phyloP scores from a whole-genome alignment of 2,329 filamentous ascomycete species.

The Alternaria sp. region DNA sequence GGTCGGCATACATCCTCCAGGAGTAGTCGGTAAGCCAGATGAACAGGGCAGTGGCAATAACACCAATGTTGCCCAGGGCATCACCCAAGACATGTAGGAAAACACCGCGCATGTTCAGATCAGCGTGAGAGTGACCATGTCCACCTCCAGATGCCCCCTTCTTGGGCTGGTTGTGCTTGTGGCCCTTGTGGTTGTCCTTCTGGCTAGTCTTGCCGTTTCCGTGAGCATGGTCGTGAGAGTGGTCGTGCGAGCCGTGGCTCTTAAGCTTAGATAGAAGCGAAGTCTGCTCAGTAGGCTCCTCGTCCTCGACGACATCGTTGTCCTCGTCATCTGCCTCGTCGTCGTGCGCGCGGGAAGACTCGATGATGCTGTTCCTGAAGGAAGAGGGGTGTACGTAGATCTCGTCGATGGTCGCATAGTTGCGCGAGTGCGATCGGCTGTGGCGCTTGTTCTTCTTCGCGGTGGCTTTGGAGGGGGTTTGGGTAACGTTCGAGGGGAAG shows the following conservation, averaged over 20 bases:
- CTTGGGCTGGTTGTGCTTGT: constrained; percentile 82
- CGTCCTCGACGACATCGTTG: constrained; percentile 53
- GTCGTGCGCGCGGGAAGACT: constrained; percentile 70
- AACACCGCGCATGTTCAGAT: constrained; percentile 91
- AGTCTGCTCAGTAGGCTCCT: constrained; percentile 49
- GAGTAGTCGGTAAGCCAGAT: constrained; percentile 90
- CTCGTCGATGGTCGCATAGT: constrained; percentile 65
- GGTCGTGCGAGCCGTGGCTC: constrained; percentile 28
- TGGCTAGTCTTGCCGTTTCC: constrained; percentile 27
- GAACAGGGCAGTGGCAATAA: constrained; percentile 80
- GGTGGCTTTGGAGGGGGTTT: constrained; percentile 23
- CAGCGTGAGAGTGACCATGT: constrained; percentile 78
- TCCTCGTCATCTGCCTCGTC: constrained; percentile 62
- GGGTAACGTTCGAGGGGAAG: constrained; percentile 46
- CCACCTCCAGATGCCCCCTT: constrained; percentile 65
- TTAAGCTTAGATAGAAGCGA: constrained; percentile 46
- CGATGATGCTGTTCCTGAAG: constrained; percentile 91
- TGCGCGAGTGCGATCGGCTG: constrained; percentile 64
- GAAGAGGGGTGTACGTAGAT: constrained; percentile 87
- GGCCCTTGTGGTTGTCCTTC: constrained; percentile 64
- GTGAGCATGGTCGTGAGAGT: constrained; percentile 12
- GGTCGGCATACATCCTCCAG: constrained; percentile 88
- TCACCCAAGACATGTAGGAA: constrained; percentile 78
- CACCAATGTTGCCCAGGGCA: constrained; percentile 84
- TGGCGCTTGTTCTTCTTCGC: constrained; percentile 59